Evolutionary conservation across 139 green algal genomes (phyloP), one percentile per base, ranked within the genome.

Genomic region (Pleodorina starrii): DNA sequence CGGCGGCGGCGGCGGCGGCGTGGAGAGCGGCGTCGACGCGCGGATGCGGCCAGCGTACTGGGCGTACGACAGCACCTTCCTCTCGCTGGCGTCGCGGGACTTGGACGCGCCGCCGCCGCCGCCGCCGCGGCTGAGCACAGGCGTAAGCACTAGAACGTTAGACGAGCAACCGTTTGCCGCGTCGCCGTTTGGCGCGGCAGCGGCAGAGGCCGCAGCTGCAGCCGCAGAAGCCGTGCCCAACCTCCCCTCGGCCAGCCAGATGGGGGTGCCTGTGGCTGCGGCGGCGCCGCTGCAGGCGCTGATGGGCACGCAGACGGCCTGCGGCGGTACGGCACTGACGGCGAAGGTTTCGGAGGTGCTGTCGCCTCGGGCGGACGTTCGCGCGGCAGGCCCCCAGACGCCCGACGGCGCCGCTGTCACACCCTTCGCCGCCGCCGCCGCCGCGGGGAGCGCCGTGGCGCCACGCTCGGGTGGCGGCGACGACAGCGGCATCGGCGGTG

Each of bases 51-150:
- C 38, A 27, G 14, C 43, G 27, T 75, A 54, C 27, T 87, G 81
- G 81, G 14, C 14, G 60, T 77, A 77, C 81, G 81, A 87, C 16
- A 87, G 60, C 60, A 72, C 42, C 3, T 78, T 38, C 63, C 25
- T 87, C 27, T 77, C 81, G 29, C 21, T 77, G 44, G 36, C 16
- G 1, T 77, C 60, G 12, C 42, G 81, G 1, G 81, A 87, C 60
- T 29, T 77, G 4, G 60, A 77, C 12, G 59, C 72, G 42, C 72
- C 25, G 72, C 72, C 7, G 27, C 29, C 10, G 63, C 57, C 57
- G 29, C 17, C 72, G 19, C 19, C 11, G 72, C 42, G 42, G 38
- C 40, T 21, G 43, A 77, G 69, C 69, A 77, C 36, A 7, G 36
- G 40, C 48, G 12, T 29, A n/a, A 66, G 25, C 7, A 25, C 54